Evolutionary conservation across 2,329 filamentous ascomycete species (phyloP).

Genomic region (Cladobotryum mycophilum): DNA sequence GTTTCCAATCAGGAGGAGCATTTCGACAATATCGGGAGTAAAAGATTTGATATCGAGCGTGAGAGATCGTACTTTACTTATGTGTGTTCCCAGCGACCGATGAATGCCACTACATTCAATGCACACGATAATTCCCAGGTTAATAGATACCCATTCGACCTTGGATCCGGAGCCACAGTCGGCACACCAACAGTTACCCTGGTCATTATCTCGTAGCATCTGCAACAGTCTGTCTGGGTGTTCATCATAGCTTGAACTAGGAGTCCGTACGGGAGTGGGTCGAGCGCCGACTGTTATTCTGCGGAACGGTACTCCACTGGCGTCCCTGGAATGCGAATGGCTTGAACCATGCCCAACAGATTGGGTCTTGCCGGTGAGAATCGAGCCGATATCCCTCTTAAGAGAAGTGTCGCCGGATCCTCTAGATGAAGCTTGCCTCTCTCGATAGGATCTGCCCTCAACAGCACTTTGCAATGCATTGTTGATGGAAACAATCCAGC

Average conservation of each 20-base stretch:
- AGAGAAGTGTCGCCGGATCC: conserved; percentile 48
- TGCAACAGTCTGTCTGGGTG: conserved; percentile 81
- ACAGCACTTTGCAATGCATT: conserved; percentile 95
- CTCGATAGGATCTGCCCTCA: conserved; percentile 64
- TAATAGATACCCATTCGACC: conserved; percentile 98
- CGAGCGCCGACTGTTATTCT: conserved; percentile 89
- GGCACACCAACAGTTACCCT: conserved; percentile 89
- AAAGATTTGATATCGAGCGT: conserved; percentile 95
- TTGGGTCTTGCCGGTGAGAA: conserved; percentile 85
- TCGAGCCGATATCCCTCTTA: conserved; percentile 83
- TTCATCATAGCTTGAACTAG: conserved; percentile 70
- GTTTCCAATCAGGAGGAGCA: conserved; percentile 87
- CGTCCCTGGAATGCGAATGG: conserved; percentile 39
- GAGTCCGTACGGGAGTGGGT: conserved; percentile 62
- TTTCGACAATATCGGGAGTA: conserved; percentile 92
- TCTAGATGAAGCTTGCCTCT: conserved; percentile 38
- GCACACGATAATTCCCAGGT: conserved; percentile 90
- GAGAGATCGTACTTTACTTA: conserved; percentile 92
- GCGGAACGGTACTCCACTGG: conserved; percentile 59
- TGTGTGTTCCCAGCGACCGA: conserved; percentile 90
- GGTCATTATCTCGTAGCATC: conserved; percentile 79
- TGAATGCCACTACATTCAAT: conserved; percentile 98
- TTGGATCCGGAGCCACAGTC: conserved; percentile 89
- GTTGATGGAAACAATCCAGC: conserved; percentile 94
- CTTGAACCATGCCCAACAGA: conserved; percentile 54